Evolutionary conservation across 169 alveolate species (phyloP).

Genomic region (Cryptosporidium viatorum): DNA sequence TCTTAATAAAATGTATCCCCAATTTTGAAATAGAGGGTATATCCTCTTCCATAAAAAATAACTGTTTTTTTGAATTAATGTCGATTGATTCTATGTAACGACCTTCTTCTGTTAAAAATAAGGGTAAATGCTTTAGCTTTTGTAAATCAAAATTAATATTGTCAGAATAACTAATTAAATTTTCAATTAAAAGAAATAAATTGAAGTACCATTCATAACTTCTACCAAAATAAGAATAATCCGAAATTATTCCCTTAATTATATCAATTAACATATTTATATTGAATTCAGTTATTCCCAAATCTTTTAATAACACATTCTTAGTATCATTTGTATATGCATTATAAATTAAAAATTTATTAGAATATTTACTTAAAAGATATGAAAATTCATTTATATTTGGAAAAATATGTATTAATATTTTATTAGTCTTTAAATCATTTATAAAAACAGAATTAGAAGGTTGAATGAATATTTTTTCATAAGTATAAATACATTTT

Average conservation of each 20-base stretch:
- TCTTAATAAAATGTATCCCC: conserved; percentile 47
- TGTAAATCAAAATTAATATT: not conserved
- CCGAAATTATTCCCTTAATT: conserved; percentile 33
- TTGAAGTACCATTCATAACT: conserved; percentile 33
- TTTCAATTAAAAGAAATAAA: conserved; percentile 12
- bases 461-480: not conserved
- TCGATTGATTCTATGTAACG: conserved; percentile 18
- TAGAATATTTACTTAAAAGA: conserved; percentile 27
- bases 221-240: conserved; percentile 65
- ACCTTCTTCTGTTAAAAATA: conserved; percentile 42
- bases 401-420: conserved; percentile 20
- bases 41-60: conserved; percentile 10
- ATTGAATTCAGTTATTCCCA: conserved; percentile 34
- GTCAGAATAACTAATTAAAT: not conserved
- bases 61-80: conserved; percentile 12
- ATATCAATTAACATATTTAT: conserved; percentile 18
- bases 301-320: conserved; percentile 2
- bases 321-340: not conserved
- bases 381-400: conserved; percentile 38
- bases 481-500: conserved; percentile 26
- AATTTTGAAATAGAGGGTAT: conserved; percentile 1
- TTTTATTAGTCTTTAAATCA: not conserved
- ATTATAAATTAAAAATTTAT: not conserved
- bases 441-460: conserved; percentile 14
- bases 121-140: conserved; percentile 14